Evolutionary conservation across 768 basidiomycete genomes (phyloP), one percentile per base, ranked within the genome.

Genomic region (Sistotremastrum suecicum): DNA sequence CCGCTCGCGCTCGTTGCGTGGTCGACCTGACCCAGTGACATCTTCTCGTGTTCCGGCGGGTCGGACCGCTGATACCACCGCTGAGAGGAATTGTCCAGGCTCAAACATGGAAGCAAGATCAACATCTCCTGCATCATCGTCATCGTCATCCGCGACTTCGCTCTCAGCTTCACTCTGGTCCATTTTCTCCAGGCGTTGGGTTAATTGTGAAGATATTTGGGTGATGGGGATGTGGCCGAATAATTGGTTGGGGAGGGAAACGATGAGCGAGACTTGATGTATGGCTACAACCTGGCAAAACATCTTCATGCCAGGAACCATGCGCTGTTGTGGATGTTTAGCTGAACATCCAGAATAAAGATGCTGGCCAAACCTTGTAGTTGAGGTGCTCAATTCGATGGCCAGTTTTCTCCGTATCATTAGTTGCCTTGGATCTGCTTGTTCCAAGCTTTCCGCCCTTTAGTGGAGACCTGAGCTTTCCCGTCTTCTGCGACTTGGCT

Each of bases 231-330:
- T 72, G 63, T 99, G 90, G 6, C 76, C 95, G 53, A 86, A 75
- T 36, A 99, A 77, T 63, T 97, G 92, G 55, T 92, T 87, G 11
- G 95, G 94, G n/a, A 99, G 71, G 11, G 94, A 97, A 31, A 98
- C 69, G 48, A 98, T 74, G 48, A 99, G 72, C 39, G 88, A 83
- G 34, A 99, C 77, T 7, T 92, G 86, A 50, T 88, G 78, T 44
- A 98, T 74, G 30, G 83, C 74, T 53, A 87, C 72, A 43, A 99
- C 74, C 64, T 90, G 84, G n/a, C 80, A 82, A 34, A 98, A 67
- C 20, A 97, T 72, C 58, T 80, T 89, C 74, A 89, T 91, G 35
- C 91, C 92, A 34, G 78, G 66, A 39, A 69, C 63, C 8, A 95
- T 66, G 53, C 89, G 78, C 88, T 92, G 54, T 29, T 20, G 36